These are phyloP conservation scores for Candida ponderosae DNA, from an alignment of 805 yeast species.

Conservation along the genomic window DNA sequence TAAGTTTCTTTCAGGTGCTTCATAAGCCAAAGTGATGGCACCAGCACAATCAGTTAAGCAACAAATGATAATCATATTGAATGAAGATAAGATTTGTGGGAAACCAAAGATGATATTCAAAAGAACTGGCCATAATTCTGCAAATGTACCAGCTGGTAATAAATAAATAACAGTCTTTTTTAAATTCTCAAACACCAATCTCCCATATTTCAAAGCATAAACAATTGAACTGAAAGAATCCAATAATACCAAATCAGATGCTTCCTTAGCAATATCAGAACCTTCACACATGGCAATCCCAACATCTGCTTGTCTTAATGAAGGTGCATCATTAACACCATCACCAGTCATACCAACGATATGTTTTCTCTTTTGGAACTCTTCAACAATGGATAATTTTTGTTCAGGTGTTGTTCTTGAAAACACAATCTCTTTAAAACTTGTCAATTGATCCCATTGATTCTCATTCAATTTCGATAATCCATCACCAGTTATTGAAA, in stretches of 20 bases:
- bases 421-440: conserved; percentile 32
- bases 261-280: conserved; percentile 19
- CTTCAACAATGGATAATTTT: conserved; percentile 39
- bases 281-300: conserved; percentile 64
- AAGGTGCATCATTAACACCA: conserved; percentile 87
- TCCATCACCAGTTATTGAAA: conserved; percentile 28
- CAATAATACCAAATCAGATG: conserved; percentile 16
- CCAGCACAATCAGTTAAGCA: conserved; percentile 39
- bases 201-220: conserved; percentile 33
- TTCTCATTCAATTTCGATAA: conserved; percentile 24
- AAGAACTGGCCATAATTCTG: conserved; percentile 44
- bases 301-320: conserved; percentile 73
- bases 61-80: conserved; percentile 43
- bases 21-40: conserved; percentile 37
- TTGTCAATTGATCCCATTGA: conserved; percentile 34
- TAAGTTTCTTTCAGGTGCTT: conserved; percentile 34
- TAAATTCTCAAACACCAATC: conserved; percentile 41
- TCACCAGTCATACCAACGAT: conserved; percentile 92
- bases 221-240: conserved; percentile 23
- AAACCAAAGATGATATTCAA: conserved; percentile 39
- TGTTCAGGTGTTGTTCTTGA: conserved; percentile 37
- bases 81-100: conserved; percentile 41
- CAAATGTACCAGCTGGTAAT: conserved; percentile 44
- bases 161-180: conserved; percentile 38
- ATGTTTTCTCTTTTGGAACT: conserved; percentile 55